Percentiles rank a stretch among this genome's conserved stretches.
These are phyloP conservation scores for Didymella segeticola DNA, from an alignment of 2,329 filamentous ascomycete genomes.

Conservation along the genomic window DNA sequence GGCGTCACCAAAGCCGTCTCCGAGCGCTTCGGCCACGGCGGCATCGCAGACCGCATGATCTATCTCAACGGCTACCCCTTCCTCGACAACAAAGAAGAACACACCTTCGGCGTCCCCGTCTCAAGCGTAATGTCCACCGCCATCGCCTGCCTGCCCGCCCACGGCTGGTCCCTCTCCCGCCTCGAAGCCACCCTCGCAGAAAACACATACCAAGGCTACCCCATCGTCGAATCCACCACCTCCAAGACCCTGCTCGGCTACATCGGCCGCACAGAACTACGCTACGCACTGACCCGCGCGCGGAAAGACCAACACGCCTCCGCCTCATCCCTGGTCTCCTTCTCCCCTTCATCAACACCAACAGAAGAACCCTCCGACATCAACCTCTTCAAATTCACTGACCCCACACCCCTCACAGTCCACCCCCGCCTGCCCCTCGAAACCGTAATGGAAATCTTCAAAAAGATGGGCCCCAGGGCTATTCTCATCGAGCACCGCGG, in stretches of 20 bases:
- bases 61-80: slow-evolving; percentile 98
- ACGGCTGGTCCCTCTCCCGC: slow-evolving; percentile 75
- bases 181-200: slow-evolving; percentile 78
- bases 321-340: slow-evolving; percentile 65
- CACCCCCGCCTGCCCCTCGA: slow-evolving; percentile 91
- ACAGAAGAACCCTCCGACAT: slow-evolving; percentile 50
- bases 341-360: slow-evolving; percentile 56
- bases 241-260: slow-evolving; percentile 83
- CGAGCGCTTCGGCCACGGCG: slow-evolving; percentile 90
- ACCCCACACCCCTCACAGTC: slow-evolving; percentile 86
- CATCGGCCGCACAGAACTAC: slow-evolving; percentile 88
- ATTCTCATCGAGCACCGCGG: slow-evolving; percentile 93
- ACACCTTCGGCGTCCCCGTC: slow-evolving; percentile 93
- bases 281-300: slow-evolving; percentile 85
- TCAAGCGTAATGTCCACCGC: slow-evolving; percentile 86
- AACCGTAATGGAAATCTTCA: slow-evolving; percentile 98
- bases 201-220: slow-evolving; percentile 90
- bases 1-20: slow-evolving; percentile 94
- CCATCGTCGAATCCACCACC: slow-evolving; percentile 77
- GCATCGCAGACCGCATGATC: slow-evolving; percentile 97
- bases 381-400: slow-evolving; percentile 87
- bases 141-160: slow-evolving; percentile 74
- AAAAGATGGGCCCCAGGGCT: slow-evolving; percentile 93
- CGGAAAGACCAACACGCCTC: slow-evolving; percentile 65
- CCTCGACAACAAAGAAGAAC: slow-evolving; percentile 95